Base-by-base conservation (phyloP, 306 rosid genomes). In the Cicer arietinum region DNA sequence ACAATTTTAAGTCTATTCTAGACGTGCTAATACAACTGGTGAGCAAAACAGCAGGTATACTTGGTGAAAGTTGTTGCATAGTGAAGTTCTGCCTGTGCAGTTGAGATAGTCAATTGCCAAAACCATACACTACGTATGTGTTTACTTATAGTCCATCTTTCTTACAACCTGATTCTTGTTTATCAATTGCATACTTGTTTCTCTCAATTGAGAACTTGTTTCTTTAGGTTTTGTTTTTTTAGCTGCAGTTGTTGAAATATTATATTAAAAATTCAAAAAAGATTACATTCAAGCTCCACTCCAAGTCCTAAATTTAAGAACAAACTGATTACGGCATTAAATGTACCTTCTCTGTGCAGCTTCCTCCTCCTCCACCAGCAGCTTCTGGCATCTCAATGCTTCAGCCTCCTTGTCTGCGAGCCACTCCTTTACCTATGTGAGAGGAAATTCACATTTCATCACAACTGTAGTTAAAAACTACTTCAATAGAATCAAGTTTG, bases 321-420 rank as follows among this genome's bases (percentile, higher is more conserved):
- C 20, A 30, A 84, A 68, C 51, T 41, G 35, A 68, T 77, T 51
- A 60, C 58, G 56, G 69, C 39, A 47, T 67, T 46, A 69, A 46
- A 63, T 13, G 57, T 74, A 94, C 99, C 97, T 91, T 87, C 84
- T 92, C 83, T 85, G 97, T 85, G 90, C 95, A 80, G 93, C 96
- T 88, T 94, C 99, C 75, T 92, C 97, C 84, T 94, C 99, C 82
- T 92, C 97, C 84, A 94, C 85, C 54, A 92, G 92, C 69, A 87
- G 86, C 78, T 90, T 89, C 82, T 94, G 95, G 67, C 88, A 91
- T 82, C 89, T 88, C 87, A 90, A 80, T 74, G 96, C 90, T 90
- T 92, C 99, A n/a, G 93, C 93, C 61, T 94, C 95, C 85, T 90
- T 90, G 84, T 90, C 96, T 72, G 92, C 89, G 30, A 89, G 88